These are phyloP conservation scores for Tolypocladium guangdongense DNA, from an alignment of 2,329 filamentous ascomycete species.

Conservation along the genomic window DNA sequence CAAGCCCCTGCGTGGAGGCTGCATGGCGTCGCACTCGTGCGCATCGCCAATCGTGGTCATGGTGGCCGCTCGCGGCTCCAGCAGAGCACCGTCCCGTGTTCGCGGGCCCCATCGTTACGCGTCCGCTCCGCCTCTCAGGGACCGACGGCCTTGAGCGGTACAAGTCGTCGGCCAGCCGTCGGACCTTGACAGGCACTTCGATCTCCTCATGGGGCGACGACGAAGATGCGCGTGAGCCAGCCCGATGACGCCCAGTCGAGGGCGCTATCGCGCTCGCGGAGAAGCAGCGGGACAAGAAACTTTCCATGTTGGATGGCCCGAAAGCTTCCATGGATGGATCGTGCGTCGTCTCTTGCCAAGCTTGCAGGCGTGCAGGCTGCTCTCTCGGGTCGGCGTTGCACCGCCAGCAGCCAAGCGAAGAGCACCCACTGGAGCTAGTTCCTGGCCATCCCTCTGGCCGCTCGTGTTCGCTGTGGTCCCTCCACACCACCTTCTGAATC, in stretches of 20 bases:
- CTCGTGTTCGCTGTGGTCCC: constrained; percentile 20
- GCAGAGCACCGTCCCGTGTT: not conserved
- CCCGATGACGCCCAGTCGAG: not conserved
- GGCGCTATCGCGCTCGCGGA: not conserved
- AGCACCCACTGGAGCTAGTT: too few species aligned
- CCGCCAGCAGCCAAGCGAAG: not conserved
- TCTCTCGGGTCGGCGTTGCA: not conserved
- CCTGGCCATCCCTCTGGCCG: constrained; percentile 3
- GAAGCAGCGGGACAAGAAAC: not conserved
- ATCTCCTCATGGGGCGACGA: not conserved
- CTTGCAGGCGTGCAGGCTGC: too few species aligned
- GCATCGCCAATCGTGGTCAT: not conserved
- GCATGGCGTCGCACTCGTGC: not conserved
- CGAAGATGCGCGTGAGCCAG: not conserved
- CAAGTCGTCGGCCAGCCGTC: not conserved
- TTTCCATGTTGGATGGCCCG: not conserved
- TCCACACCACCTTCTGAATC: constrained; percentile 15
- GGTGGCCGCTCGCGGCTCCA: not conserved
- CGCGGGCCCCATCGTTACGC: not conserved
- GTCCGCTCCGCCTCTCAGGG: not conserved
- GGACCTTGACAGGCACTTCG: not conserved
- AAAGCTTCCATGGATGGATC: not conserved
- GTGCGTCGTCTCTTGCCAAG: not conserved
- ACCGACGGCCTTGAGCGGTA: not conserved
- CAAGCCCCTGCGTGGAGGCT: not conserved